These are phyloP conservation scores for Paratinospora sagittata DNA, from an alignment of 164 flowering plant genomes.

Conservation along the genomic window DNA sequence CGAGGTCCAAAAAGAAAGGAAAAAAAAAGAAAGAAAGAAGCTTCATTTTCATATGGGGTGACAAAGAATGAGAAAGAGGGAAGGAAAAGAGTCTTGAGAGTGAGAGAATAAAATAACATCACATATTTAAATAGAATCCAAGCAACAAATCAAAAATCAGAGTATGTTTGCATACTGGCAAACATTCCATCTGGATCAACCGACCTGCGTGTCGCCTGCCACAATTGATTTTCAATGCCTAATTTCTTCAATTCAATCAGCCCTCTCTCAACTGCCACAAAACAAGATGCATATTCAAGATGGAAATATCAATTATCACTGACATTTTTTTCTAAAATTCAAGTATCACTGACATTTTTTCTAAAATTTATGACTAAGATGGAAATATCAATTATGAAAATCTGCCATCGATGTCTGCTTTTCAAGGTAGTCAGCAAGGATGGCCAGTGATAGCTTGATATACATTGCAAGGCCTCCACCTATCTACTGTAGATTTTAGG, in stretches of 20 bases:
- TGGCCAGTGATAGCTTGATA: no score
- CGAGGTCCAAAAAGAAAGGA: no score
- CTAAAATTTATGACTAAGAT: not conserved
- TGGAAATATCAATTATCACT: not conserved
- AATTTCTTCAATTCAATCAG: slow-evolving; percentile 74
- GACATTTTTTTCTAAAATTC: not conserved
- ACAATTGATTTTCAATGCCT: slow-evolving; percentile 64
- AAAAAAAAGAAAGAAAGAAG: not conserved
- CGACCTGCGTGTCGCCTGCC: slow-evolving; percentile 67
- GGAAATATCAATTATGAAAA: not conserved
- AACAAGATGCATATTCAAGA: not conserved
- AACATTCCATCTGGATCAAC: slow-evolving; percentile 28
- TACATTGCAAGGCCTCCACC: no score
- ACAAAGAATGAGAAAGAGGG: not conserved
- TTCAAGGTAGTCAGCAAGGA: no score
- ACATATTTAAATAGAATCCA: not conserved
- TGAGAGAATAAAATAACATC: not conserved
- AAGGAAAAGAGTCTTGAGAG: not conserved
- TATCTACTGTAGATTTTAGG: no score
- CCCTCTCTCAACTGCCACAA: slow-evolving; percentile 64
- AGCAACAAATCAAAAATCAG: slow-evolving; percentile 1
- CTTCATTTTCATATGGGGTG: not conserved
- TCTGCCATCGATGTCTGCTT: no score
- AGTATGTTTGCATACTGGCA: slow-evolving; percentile 5
- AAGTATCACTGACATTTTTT: no score